Evolutionary conservation across 2,329 filamentous ascomycete genomes (phyloP), one percentile per base, ranked within the genome.

Genomic region (Cladosporium sphaerospermum): DNA sequence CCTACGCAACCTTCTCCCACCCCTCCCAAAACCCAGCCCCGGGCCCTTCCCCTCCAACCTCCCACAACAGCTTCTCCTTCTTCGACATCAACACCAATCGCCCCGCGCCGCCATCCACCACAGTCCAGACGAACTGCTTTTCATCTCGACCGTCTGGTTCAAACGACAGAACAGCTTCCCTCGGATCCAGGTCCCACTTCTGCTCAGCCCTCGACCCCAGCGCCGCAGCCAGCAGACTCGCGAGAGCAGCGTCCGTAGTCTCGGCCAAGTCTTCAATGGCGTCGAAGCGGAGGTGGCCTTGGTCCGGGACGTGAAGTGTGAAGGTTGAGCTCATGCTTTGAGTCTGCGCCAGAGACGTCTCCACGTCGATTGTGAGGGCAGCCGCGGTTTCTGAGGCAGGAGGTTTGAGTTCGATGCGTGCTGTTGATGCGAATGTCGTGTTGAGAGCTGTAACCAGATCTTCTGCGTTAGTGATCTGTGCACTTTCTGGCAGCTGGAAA

Each of bases 281-380:
- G 41, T 55, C 48, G 41, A 59, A 58, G 4, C 14, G 49, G 9
- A 48, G 18, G 3, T 16, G 13, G 10, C 45, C 8, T 6, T 32
- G 19, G 18, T 37, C n/a, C 7, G 53, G 49, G 1, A n/a, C 23
- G 7, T 18, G 31, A 11, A 61, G 49, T 1, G 47, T 34, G 50
- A 58, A 57, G 9, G 39, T 33, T 14, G 68, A 61, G 1, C 68
- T 61, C 16, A 69, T 58, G 18, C 60, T 61, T 37, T 47, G 44
- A 2, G 36, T 61, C 1, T 53, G 51, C 23, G 44, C 60, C 0
- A 61, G 49, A 1, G 69, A 58, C 11, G 64, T 60, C 33, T 62
- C 59, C 7, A 72, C 34, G 57, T 59, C 13, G 56, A 59, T 31
- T 2, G 33, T 18, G 34, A 55, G 19, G 14, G 28, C 34, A 1